A percentile compares a stretch with the other conserved stretches of the same genome.
Conservation (phyloP, 2,329 filamentous ascomycete genomes). For the Fusarium setosum region DNA sequence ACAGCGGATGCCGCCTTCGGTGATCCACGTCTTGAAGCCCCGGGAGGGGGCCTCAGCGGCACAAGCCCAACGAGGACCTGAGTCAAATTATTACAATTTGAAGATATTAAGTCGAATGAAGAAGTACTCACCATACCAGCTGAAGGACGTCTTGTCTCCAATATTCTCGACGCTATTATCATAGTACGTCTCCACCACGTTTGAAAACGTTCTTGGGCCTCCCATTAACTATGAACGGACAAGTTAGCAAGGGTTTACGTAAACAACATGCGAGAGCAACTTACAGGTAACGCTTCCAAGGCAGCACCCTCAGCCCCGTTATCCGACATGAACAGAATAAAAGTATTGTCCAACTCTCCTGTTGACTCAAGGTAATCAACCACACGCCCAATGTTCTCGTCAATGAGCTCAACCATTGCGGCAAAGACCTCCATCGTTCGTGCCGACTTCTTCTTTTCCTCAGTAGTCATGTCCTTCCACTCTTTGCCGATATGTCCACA, state of each 20-base stretch:
- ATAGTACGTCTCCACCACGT: background rate
- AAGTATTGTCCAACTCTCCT: background rate
- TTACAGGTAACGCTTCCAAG: background rate
- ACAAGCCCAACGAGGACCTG: slow-evolving; percentile 59
- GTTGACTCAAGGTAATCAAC: background rate
- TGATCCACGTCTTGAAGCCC: slow-evolving; percentile 48
- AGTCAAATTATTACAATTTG: too few species aligned
- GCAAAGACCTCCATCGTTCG: background rate
- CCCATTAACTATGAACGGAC: background rate
- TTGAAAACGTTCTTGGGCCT: background rate
- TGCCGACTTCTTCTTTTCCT: background rate
- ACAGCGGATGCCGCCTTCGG: slow-evolving; percentile 37
- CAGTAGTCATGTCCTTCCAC: background rate
- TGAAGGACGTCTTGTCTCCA: background rate
- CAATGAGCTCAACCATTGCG: background rate
- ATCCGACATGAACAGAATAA: background rate
- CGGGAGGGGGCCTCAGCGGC: slow-evolving; percentile 50
- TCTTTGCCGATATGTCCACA: background rate
- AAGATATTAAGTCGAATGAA: too few species aligned
- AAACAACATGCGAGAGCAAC: background rate
- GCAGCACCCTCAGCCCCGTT: background rate
- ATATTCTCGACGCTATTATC: background rate
- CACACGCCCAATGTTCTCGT: background rate
- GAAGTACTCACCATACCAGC: background rate
- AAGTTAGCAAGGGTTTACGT: too few species aligned